A percentile compares a stretch with the other conserved stretches of the same genome.
Conservation (phyloP, 2,329 filamentous ascomycete genomes). For the Stemphylium lycopersici region DNA sequence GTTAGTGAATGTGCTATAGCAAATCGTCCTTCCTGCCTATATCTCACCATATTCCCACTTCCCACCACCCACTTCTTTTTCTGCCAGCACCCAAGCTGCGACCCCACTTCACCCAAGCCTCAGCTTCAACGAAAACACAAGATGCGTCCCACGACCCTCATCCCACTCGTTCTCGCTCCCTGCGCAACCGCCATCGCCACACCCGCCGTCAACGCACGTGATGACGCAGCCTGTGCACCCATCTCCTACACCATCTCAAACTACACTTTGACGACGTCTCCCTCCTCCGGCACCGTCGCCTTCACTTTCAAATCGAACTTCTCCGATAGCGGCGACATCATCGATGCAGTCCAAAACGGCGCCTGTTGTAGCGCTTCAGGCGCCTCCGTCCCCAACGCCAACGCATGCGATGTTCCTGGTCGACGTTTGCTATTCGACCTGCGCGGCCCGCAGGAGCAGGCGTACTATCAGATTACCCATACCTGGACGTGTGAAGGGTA, state of each 20-base stretch:
- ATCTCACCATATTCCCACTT: neutral
- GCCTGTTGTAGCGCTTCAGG: conserved; percentile 27
- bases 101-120: neutral
- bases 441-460: conserved; percentile 20
- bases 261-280: conserved; percentile 25
- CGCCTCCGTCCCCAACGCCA: conserved; percentile 23
- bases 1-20: too few species aligned
- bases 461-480: conserved; percentile 36
- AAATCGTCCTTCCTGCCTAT: too few species aligned
- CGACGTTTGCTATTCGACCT: conserved; percentile 32
- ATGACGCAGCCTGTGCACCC: conserved; percentile 27
- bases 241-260: conserved; percentile 33
- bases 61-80: neutral
- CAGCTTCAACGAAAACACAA: neutral
- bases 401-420: conserved; percentile 27
- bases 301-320: conserved; percentile 36
- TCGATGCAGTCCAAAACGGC: conserved; percentile 25
- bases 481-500: conserved; percentile 39
- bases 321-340: conserved; percentile 6
- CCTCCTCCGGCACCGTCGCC: conserved; percentile 21
- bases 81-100: neutral
- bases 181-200: conserved; percentile 24
- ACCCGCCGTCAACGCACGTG: conserved; percentile 16
- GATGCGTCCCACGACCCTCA: conserved; percentile 15
- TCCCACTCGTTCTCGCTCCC: conserved; percentile 27